Evolutionary conservation across 306 rosid genomes (phyloP).

Genomic region (Cucumis sativus): DNA sequence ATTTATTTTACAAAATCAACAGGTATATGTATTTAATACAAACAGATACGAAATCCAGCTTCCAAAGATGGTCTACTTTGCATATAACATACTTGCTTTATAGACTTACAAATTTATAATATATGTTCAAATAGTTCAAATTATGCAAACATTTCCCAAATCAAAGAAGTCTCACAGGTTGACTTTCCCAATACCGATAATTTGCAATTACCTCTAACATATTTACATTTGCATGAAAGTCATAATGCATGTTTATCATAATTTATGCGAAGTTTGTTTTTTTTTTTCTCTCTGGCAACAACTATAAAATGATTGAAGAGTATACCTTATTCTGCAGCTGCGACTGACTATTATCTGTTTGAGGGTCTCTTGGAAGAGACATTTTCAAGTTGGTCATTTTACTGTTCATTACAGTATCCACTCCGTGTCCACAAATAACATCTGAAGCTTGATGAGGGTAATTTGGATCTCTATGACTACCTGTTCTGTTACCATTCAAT

Average conservation of each 20-base stretch:
- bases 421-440: constrained; percentile 13
- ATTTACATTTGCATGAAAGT: not conserved
- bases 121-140: not conserved
- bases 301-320: not conserved
- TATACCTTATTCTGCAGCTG: constrained; percentile 25
- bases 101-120: not conserved
- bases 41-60: not conserved
- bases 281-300: not conserved
- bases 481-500: constrained; percentile 28
- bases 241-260: not conserved
- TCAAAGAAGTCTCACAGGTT: not conserved
- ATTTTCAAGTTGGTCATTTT: constrained; percentile 15
- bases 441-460: constrained; percentile 23
- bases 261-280: not conserved
- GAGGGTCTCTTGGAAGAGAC: constrained; percentile 16
- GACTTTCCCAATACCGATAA: not conserved
- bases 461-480: constrained; percentile 27
- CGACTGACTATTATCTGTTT: constrained; percentile 24
- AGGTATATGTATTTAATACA: not conserved
- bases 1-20: not conserved
- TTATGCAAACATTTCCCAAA: not conserved
- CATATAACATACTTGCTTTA: not conserved
- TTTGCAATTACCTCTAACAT: not conserved
- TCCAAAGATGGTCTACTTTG: not conserved
- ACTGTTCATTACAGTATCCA: constrained; percentile 24